These are phyloP conservation scores for Pichia sp. DNA, from an alignment of 1,139 yeast genomes.

Conservation along the genomic window DNA sequence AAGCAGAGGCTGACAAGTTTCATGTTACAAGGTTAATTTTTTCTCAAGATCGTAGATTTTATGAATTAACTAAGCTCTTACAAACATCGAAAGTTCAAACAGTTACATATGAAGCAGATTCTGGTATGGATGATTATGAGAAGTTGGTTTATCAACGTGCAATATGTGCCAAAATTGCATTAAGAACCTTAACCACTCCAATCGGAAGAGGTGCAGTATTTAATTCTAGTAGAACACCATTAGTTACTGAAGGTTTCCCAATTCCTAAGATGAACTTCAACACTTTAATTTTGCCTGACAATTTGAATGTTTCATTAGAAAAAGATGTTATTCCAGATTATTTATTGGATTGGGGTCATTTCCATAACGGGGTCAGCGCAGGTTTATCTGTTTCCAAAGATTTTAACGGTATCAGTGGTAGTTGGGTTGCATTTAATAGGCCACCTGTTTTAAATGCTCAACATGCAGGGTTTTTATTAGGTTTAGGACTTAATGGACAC, in stretches of 20 bases:
- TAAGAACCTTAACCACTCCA: conserved; percentile 71
- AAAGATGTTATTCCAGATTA: conserved; percentile 47
- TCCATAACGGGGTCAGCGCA: conserved; percentile 87
- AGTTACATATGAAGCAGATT: conserved; percentile 28
- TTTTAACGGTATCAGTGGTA: conserved; percentile 72
- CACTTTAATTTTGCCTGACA: conserved; percentile 58
- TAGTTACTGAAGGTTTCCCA: conserved; percentile 79
- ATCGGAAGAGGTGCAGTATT: conserved; percentile 72
- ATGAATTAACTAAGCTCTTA: conserved; percentile 64
- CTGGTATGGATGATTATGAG: conserved; percentile 48
- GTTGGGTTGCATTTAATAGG: conserved; percentile 87
- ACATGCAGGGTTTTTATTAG: conserved; percentile 93
- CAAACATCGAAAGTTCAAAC: conserved; percentile 64
- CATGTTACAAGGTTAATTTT: conserved; percentile 68
- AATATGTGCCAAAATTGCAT: conserved; percentile 56
- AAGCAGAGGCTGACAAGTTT: conserved; percentile 59
- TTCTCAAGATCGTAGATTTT: conserved; percentile 71
- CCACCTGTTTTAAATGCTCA: conserved; percentile 69
- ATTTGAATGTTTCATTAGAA: conserved; percentile 57
- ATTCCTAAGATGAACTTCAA: conserved; percentile 71
- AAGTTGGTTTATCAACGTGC: conserved; percentile 53
- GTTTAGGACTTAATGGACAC: conserved; percentile 89
- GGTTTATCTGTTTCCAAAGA: conserved; percentile 72
- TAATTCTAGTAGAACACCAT: conserved; percentile 66
- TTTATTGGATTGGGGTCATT: conserved; percentile 74